Conservation (phyloP, 768 basidiomycete species). For the Lyophyllum atratum region DNA sequence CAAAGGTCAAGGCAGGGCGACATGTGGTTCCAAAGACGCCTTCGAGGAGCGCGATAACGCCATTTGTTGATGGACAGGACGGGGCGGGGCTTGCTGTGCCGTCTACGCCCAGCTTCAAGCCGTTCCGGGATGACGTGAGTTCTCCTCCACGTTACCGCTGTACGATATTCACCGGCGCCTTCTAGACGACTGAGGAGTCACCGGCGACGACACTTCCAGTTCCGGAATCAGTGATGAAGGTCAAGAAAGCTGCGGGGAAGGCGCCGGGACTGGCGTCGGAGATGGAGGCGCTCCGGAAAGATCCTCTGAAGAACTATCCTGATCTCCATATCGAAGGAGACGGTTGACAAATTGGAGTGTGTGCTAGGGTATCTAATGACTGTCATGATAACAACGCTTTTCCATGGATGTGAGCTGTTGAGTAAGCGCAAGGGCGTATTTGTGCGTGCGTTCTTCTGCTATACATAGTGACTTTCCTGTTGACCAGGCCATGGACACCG, state of each 20-base stretch:
- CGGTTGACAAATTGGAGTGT: constrained; percentile 4
- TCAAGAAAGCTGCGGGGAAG: constrained; percentile 49
- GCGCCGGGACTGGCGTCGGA: constrained; percentile 54
- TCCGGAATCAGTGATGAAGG: constrained; percentile 69
- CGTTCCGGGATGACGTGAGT: constrained; percentile 74
- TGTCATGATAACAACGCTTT: background rate
- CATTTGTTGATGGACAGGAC: constrained; percentile 39
- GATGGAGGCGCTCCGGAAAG: constrained; percentile 76
- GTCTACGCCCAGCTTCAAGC: constrained; percentile 62
- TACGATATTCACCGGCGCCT: constrained; percentile 18
- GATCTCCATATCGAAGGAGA: constrained; percentile 15
- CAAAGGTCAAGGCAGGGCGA: constrained; percentile 26
- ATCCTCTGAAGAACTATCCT: constrained; percentile 78
- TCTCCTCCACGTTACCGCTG: constrained; percentile 4
- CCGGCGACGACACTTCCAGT: constrained; percentile 32
- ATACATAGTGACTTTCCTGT: background rate
- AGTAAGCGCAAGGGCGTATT: background rate
- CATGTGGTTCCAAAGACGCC: constrained; percentile 33
- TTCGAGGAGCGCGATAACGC: constrained; percentile 32
- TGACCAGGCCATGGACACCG: background rate
- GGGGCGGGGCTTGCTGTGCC: constrained; percentile 29
- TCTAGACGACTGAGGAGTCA: constrained; percentile 24
- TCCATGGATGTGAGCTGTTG: background rate
- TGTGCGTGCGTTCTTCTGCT: background rate
- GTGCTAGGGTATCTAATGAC: background rate